These are phyloP conservation scores for Hondaea fermentalgiana DNA, from an alignment of 108 stramenopile species.

Conservation along the genomic window DNA sequence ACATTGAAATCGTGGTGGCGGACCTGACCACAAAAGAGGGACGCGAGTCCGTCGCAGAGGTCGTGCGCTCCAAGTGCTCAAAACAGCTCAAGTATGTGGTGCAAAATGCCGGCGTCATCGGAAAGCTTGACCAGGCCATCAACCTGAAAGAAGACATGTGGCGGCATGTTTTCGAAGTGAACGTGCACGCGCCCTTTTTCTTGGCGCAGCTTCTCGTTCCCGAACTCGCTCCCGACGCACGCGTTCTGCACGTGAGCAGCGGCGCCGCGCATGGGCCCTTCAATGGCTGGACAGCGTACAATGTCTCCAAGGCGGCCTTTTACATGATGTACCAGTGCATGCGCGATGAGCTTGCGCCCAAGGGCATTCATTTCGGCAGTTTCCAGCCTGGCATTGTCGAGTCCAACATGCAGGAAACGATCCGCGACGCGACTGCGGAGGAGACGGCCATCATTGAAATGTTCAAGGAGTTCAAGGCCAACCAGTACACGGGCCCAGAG, in stretches of 20 bases:
- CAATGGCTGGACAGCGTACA: constrained; percentile 60
- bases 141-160: constrained; percentile 35
- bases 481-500: neutral
- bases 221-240: constrained; percentile 47
- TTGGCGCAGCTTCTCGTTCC: constrained; percentile 52
- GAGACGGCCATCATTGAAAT: constrained; percentile 42
- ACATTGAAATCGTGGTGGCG: neutral
- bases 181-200: constrained; percentile 52
- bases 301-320: constrained; percentile 59
- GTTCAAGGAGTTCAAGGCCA: constrained; percentile 27
- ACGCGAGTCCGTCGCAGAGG: neutral
- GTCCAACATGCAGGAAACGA: constrained; percentile 59
- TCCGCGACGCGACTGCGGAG: constrained; percentile 41
- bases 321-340: constrained; percentile 52
- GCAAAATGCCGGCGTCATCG: constrained; percentile 55
- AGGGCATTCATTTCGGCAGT: constrained; percentile 41
- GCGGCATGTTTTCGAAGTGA: constrained; percentile 32
- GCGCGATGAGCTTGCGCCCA: constrained; percentile 36
- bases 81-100: constrained; percentile 39
- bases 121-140: constrained; percentile 45
- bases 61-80: neutral
- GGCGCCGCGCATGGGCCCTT: constrained; percentile 51
- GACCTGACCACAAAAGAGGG: neutral
- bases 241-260: constrained; percentile 35
- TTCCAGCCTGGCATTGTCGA: constrained; percentile 61